phyloP scores from a whole-genome alignment of 2,329 filamentous ascomycete genomes.

The Bipolaris victoriae region DNA sequence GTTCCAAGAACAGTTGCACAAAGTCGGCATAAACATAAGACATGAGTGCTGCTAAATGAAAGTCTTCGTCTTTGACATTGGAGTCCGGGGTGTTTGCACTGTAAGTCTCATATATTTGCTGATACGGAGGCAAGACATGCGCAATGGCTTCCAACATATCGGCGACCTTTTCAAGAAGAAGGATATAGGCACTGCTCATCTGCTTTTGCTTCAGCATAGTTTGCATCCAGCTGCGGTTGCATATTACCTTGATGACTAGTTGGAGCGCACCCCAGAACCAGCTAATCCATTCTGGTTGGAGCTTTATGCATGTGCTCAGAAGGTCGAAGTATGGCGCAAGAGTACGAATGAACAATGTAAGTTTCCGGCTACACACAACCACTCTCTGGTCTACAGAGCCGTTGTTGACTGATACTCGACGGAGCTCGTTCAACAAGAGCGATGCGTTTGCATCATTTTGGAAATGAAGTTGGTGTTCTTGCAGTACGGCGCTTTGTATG shows the following conservation, averaged over 20 bases:
- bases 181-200: conserved; percentile 27
- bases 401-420: conserved; percentile 12
- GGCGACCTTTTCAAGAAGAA: conserved; percentile 34
- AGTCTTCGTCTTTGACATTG: conserved; percentile 11
- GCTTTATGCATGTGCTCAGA: conserved; percentile 25
- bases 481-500: conserved; percentile 28
- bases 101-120: conserved; percentile 26
- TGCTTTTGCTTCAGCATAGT: conserved; percentile 10
- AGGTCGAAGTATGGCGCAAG: conserved; percentile 40
- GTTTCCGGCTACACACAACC: conserved; percentile 24
- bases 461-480: conserved; percentile 24
- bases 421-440: conserved; percentile 29
- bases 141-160: conserved; percentile 35
- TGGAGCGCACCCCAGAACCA: conserved; percentile 34
- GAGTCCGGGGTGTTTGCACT: conserved; percentile 14
- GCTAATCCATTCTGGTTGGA: conserved; percentile 27
- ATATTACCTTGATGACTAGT: conserved; percentile 33
- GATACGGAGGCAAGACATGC: conserved; percentile 31
- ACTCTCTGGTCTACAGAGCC: conserved; percentile 19
- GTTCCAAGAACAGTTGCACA: conserved; percentile 32
- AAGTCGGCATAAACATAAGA: conserved; percentile 39
- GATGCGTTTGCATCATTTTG: conserved; percentile 19
- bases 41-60: conserved; percentile 25
- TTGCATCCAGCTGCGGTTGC: neutral
- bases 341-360: conserved; percentile 27